Percentiles rank a stretch among this genome's conserved stretches.
phyloP scores from a whole-genome alignment of 345 rosid genomes.

The Eucalyptus polybractea region DNA sequence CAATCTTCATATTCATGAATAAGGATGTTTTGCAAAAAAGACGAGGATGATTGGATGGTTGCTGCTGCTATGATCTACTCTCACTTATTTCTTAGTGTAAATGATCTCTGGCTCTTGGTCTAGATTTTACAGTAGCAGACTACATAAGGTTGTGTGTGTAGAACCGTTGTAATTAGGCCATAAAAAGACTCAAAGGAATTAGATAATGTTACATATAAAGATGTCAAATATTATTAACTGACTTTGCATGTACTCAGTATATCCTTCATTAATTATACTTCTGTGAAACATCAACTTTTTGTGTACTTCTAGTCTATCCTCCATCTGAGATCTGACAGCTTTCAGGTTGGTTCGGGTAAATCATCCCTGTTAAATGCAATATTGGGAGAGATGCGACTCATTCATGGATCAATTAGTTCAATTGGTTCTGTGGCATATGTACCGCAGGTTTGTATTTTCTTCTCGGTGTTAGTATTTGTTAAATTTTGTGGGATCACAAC shows the following conservation, averaged over 20 bases:
- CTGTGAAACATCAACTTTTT: neutral
- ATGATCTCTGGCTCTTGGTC: neutral
- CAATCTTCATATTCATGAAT: neutral
- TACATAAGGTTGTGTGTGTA: neutral
- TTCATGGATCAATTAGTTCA: slow-evolving; percentile 46
- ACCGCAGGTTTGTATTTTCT: slow-evolving; percentile 56
- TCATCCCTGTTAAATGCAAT: slow-evolving; percentile 74
- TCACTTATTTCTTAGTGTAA: neutral
- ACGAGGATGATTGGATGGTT: neutral
- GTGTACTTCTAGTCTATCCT: neutral
- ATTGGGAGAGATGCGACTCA: slow-evolving; percentile 55
- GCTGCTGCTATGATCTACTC: neutral
- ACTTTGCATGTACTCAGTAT: neutral
- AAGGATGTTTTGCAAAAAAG: neutral
- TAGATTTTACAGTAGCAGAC: neutral
- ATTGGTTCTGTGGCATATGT: slow-evolving; percentile 67
- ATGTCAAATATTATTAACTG: neutral
- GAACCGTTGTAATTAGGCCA: neutral
- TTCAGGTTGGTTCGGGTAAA: slow-evolving; percentile 95
- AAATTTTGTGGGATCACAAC: too few relatives aligned
- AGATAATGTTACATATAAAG: neutral
- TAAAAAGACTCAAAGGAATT: neutral
- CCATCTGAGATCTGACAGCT: neutral
- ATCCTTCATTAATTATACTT: neutral
- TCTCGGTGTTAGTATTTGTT: neutral